Evolutionary conservation across 1,284 basidiomycete genomes (phyloP).

Genomic region (Melampsora abietis-canadensis): DNA sequence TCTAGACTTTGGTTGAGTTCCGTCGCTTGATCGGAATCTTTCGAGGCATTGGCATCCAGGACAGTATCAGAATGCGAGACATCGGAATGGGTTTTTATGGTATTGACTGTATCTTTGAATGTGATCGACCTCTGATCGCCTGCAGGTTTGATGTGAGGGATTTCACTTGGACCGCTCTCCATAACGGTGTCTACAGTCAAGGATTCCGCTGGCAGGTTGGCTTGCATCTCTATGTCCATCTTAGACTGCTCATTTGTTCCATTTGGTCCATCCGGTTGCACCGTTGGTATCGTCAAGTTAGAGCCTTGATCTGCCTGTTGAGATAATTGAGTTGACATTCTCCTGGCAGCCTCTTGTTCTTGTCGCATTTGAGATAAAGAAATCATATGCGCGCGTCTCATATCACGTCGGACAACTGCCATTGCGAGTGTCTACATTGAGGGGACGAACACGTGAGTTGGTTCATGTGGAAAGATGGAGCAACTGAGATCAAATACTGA

Average conservation of each 20-base stretch:
- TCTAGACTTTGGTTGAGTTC: background rate
- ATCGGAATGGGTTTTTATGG: background rate
- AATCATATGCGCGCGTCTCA: slow-evolving; percentile 2
- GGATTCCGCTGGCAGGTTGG: no score
- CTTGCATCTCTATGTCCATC: no score
- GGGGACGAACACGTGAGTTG: background rate
- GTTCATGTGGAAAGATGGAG: background rate
- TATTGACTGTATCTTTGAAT: background rate
- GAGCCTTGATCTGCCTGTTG: background rate
- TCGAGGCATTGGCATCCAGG: background rate
- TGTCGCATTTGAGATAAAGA: slow-evolving; percentile 5
- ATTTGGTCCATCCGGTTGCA: no score
- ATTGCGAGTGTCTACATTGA: background rate
- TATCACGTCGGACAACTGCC: slow-evolving; percentile 6
- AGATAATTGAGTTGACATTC: no score
- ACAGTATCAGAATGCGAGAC: background rate
- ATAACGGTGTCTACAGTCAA: no score
- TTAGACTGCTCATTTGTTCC: no score
- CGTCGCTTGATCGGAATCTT: background rate
- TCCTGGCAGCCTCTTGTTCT: background rate
- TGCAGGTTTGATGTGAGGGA: background rate
- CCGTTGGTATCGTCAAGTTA: background rate
- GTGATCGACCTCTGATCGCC: background rate
- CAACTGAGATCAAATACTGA: background rate
- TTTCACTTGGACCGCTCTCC: no score